Evolutionary conservation across 192 early-diverging fungal genomes (phyloP).

Genomic region (Coemansia sp.): DNA sequence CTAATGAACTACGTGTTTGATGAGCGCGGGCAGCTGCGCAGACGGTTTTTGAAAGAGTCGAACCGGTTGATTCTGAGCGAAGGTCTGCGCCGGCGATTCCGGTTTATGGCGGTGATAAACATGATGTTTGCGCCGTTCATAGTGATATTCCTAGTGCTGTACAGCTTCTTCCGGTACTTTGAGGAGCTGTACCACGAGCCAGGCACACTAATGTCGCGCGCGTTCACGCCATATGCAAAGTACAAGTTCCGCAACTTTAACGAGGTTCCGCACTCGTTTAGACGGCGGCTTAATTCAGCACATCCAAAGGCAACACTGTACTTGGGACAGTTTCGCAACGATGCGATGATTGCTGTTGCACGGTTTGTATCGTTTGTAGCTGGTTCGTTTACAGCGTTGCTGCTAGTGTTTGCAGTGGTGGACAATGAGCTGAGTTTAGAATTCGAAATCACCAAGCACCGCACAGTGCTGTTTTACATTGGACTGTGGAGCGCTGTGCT

Average conservation of each 20-base stretch:
- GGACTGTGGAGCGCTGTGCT: slow-evolving; percentile 84
- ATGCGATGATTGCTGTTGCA: slow-evolving; percentile 72
- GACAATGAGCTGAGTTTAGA: slow-evolving; percentile 85
- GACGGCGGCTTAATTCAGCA: slow-evolving; percentile 69
- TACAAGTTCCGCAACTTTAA: slow-evolving; percentile 99
- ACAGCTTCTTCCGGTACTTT: slow-evolving; percentile 91
- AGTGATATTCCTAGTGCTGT: slow-evolving; percentile 72
- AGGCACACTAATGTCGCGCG: slow-evolving; percentile 71
- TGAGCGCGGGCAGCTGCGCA: slow-evolving; percentile 76
- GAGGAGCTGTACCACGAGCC: slow-evolving; percentile 86
- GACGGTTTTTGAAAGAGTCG: slow-evolving; percentile 73
- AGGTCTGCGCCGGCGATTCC: slow-evolving; percentile 75
- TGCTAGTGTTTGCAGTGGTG: slow-evolving; percentile 77
- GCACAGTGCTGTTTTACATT: slow-evolving; percentile 92
- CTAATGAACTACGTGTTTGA: slow-evolving; percentile 88
- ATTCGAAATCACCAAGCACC: slow-evolving; percentile 87
- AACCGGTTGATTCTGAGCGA: slow-evolving; percentile 65
- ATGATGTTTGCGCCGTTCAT: slow-evolving; percentile 86
- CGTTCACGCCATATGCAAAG: slow-evolving; percentile 80
- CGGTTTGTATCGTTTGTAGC: slow-evolving; percentile 87
- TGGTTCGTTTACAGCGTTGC: slow-evolving; percentile 83
- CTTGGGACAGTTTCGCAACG: slow-evolving; percentile 86
- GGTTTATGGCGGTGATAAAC: slow-evolving; percentile 84
- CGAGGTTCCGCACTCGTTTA: slow-evolving; percentile 90
- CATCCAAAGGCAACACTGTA: slow-evolving; percentile 78